These are phyloP conservation scores for Dinochytrium kinnereticum DNA, from an alignment of 371 early-diverging fungal species.

Conservation along the genomic window DNA sequence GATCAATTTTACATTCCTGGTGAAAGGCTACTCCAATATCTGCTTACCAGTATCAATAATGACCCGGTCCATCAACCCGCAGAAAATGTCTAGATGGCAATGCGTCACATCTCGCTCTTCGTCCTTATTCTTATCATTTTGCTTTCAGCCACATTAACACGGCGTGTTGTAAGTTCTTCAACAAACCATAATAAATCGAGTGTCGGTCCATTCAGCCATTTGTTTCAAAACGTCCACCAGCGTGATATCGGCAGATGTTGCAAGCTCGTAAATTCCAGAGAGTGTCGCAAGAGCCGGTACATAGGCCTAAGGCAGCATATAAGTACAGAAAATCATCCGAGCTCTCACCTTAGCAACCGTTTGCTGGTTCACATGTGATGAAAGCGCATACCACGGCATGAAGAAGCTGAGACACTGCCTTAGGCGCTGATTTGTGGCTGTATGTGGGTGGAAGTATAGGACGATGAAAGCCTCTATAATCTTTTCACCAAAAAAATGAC, in stretches of 20 bases:
- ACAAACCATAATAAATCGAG: constrained; percentile 17
- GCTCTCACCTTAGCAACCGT: constrained; percentile 7
- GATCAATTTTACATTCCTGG: too few species aligned
- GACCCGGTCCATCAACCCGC: neutral
- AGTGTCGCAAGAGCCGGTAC: constrained; percentile 23
- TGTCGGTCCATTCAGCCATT: constrained; percentile 33
- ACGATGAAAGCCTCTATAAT: constrained; percentile 32
- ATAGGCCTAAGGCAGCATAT: neutral
- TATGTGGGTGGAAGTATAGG: constrained; percentile 32
- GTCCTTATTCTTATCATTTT: neutral
- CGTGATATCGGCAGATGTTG: neutral
- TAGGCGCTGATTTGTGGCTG: constrained; percentile 14
- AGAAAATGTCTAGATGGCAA: constrained; percentile 2
- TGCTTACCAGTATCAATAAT: neutral
- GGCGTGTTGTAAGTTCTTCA: too few species aligned
- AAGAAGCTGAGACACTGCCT: constrained; percentile 33
- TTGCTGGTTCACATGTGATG: constrained; percentile 16
- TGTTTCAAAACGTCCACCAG: constrained; percentile 19
- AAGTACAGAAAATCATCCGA: neutral
- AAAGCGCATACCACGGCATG: constrained; percentile 24
- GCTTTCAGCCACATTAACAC: too few species aligned
- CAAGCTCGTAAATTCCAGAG: constrained; percentile 7
- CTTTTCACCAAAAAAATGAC: too few species aligned
- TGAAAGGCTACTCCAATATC: too few species aligned
- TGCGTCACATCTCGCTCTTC: neutral